These are phyloP conservation scores for Trichoderma endophyticum DNA, from an alignment of 2,329 filamentous ascomycete genomes.

Conservation along the genomic window DNA sequence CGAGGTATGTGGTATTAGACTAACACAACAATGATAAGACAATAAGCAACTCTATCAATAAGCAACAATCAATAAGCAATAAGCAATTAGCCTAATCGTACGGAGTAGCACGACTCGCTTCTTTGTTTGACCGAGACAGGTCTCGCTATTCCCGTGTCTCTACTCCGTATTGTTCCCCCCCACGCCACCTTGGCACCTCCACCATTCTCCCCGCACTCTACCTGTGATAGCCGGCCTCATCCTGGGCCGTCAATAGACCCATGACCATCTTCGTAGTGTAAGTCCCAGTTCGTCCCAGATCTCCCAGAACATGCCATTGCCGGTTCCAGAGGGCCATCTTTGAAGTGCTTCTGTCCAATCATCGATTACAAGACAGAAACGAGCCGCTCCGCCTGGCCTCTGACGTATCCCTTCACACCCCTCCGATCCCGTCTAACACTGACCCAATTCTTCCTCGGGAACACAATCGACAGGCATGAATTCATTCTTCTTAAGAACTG, in stretches of 20 bases:
- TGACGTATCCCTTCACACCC: not conserved
- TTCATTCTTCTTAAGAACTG: not conserved
- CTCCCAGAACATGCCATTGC: not conserved
- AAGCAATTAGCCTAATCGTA: not conserved
- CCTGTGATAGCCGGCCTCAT: not conserved
- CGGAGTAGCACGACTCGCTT: not conserved
- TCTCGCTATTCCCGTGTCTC: not conserved
- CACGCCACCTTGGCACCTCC: not conserved
- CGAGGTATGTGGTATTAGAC: not conserved
- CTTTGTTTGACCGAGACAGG: not conserved
- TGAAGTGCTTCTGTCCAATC: not conserved
- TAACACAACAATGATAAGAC: not conserved
- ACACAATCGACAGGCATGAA: not conserved
- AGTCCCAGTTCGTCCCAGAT: not conserved
- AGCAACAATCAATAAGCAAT: too few species aligned
- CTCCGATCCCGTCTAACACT: not conserved
- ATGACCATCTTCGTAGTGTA: not conserved
- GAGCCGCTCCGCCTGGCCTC: not conserved
- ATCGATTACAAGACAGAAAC: not conserved
- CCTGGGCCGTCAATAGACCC: not conserved
- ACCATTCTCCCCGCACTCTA: conserved; percentile 1
- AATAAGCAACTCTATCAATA: not conserved
- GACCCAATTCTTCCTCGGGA: not conserved
- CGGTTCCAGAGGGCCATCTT: not conserved
- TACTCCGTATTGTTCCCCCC: not conserved